Conservation (phyloP, 2,329 filamentous ascomycete genomes). For the Alternaria viburni region DNA sequence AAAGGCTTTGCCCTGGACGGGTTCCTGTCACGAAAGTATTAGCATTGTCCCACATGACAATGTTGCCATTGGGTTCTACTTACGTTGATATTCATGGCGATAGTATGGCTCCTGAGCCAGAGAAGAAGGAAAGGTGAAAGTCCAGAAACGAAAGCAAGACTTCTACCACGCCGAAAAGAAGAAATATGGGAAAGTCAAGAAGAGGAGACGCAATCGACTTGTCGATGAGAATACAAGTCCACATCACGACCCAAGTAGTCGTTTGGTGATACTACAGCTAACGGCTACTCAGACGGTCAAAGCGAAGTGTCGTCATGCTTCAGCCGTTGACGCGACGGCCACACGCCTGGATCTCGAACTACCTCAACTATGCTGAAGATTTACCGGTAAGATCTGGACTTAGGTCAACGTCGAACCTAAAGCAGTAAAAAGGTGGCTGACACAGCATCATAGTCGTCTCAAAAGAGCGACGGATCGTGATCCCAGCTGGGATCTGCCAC, state of each 20-base stretch:
- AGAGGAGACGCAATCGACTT: fast-evolving
- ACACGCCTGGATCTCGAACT: background rate
- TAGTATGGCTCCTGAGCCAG: background rate
- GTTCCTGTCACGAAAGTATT: slow-evolving; percentile 2
- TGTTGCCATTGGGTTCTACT: background rate
- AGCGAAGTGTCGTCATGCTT: slow-evolving; percentile 1
- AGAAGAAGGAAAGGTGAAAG: background rate
- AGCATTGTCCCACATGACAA: background rate
- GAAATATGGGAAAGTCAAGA: background rate
- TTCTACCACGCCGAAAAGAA: background rate
- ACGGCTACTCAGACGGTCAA: background rate
- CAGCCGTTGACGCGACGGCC: background rate
- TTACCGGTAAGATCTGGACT: background rate
- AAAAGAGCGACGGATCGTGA: background rate
- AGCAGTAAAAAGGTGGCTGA: background rate
- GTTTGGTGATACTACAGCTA: background rate
- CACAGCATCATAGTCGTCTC: background rate
- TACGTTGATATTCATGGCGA: slow-evolving; percentile 1
- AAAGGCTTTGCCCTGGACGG: slow-evolving; percentile 19
- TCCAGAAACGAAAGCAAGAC: background rate
- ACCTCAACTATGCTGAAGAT: background rate
- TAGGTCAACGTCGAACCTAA: background rate
- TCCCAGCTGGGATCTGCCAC: background rate
- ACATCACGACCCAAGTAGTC: background rate
- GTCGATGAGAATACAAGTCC: background rate